Conservation (phyloP, 2,329 filamentous ascomycete species). For the Plectosphaerella sp. region DNA sequence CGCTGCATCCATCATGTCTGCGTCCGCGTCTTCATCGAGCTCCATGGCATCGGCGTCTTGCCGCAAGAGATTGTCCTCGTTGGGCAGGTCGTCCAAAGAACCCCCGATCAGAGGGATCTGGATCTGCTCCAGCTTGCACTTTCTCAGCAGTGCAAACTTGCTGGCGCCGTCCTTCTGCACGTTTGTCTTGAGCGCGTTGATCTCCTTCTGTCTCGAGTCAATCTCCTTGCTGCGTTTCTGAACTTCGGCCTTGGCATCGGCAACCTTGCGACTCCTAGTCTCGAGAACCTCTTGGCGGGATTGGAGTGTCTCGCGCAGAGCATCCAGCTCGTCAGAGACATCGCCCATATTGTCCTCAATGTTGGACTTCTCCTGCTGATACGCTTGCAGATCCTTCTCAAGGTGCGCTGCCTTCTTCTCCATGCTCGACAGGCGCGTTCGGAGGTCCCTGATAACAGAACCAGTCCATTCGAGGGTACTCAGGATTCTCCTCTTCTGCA, state of each 20-base stretch:
- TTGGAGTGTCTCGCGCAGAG: constrained; percentile 67
- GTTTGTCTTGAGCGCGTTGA: constrained; percentile 75
- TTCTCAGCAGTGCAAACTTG: constrained; percentile 78
- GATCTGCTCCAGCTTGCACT: constrained; percentile 92
- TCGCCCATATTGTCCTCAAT: constrained; percentile 71
- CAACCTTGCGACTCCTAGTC: constrained; percentile 69
- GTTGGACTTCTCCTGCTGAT: constrained; percentile 67
- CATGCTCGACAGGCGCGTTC: constrained; percentile 64
- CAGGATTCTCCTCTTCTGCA: constrained; percentile 74
- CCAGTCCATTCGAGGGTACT: constrained; percentile 55
- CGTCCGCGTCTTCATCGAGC: constrained; percentile 66
- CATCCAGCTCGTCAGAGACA: constrained; percentile 72
- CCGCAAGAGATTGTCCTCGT: constrained; percentile 74
- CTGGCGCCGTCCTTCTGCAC: constrained; percentile 80
- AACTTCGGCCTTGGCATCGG: constrained; percentile 73
- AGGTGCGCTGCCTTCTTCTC: constrained; percentile 64
- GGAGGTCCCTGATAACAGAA: constrained; percentile 50
- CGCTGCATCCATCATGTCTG: constrained; percentile 55
- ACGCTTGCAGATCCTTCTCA: constrained; percentile 62
- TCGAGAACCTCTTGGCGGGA: constrained; percentile 63
- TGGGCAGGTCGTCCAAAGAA: constrained; percentile 81
- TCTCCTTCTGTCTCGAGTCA: constrained; percentile 66
- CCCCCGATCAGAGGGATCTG: constrained; percentile 72
- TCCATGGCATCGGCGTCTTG: constrained; percentile 89
- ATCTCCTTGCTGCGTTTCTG: constrained; percentile 82